Evolutionary conservation across 768 basidiomycete genomes (phyloP), one percentile per base, ranked within the genome.

Genomic region (Boletus edulis): DNA sequence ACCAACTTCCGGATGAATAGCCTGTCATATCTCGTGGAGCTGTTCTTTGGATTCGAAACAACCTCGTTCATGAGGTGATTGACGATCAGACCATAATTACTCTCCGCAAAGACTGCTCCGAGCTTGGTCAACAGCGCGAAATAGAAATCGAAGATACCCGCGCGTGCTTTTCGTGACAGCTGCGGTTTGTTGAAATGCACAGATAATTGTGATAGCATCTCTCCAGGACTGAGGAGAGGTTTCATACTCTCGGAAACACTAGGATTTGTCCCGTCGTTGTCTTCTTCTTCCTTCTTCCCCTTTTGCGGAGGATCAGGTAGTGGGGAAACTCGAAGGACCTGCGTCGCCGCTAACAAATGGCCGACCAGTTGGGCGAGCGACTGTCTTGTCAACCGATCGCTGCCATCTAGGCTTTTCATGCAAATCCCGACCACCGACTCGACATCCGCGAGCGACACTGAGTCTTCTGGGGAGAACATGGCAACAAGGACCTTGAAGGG

Each of bases 141-240:
- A 64, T 98, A 97, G 61, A 92, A 86, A 59, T 97, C 92, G 66
- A 97, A 87, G 22, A 98, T 81, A 8, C 92, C 94, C 34, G 93
- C 86, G 20, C 90, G 83, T 3, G 82, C 82, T 70, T 86, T 86
- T 38, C 89, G 83, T 1, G 87, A 78, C 0, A 81, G 63, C 37
- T 82, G 77, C 2, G 82, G 72, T 67, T 87, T 90, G 76, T 92
- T 96, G 75, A 93, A 91, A 29, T 88, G 87, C 0, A 71, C 70
- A 0, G 94, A 93, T 4, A 98, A 79, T 49, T 85, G 84, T n/a
- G 67, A 68, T 11, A 98, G 72, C 94, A 98, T 96, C 62, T 95
- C 92, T 15, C 72, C 72, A 0, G 87, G 82, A 1, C 82, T 81
- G 52, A 93, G 74, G 37, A 94, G 81, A 0, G 89, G 80, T 60